Evolutionary conservation across 352 stramenopile genomes (phyloP), one percentile per base, ranked within the genome.

Genomic region (Pilasporangium apinafurcum): DNA sequence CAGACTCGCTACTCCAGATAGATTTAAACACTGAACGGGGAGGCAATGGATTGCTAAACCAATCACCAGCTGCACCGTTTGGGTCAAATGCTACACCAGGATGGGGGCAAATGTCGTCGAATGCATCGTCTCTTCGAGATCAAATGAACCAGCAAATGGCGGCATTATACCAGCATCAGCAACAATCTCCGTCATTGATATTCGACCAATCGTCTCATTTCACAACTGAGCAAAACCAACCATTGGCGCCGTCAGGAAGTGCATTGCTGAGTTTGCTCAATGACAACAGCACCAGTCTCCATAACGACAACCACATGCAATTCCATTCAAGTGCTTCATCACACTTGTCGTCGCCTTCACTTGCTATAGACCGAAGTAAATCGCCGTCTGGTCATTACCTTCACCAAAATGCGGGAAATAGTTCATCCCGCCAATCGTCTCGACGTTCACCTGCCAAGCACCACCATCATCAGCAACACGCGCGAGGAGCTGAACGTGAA

Each of bases 111-210:
- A 18, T 32, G 27, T 28, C 18, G 39, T 51, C 43, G 46, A 51
- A 39, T 37, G 42, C 30, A 40, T 54, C 37, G 38, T 48, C 31
- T 31, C 43, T 88, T 9, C 65, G 72, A 16, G 76, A 88, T 22
- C 62, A 88, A 40, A 86, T 86, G 76, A 88, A 88, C 57, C 70
- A 76, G 44, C 72, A 86, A 42, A 88, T 88, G 72, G 75, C 75
- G 9, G 68, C 75, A 34, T 44, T 87, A 35, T 87, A 87, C 48
- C 75, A 79, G 17, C 56, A 25, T 21, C 35, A 70, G 8, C 30
- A 50, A 7, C 53, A 44, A 35, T 29, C 55, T 10, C 32, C 39
- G n/a, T n/a, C n/a, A n/a, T n/a, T n/a, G n/a, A n/a, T 26, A 22
- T 59, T 38, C 36, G 51, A 55, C n/a, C 34, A 31, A 26, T 27